Base-by-base conservation (phyloP, 225 moss, liverwort and hornwort genomes). In the Physcomitrellopsis africana region DNA sequence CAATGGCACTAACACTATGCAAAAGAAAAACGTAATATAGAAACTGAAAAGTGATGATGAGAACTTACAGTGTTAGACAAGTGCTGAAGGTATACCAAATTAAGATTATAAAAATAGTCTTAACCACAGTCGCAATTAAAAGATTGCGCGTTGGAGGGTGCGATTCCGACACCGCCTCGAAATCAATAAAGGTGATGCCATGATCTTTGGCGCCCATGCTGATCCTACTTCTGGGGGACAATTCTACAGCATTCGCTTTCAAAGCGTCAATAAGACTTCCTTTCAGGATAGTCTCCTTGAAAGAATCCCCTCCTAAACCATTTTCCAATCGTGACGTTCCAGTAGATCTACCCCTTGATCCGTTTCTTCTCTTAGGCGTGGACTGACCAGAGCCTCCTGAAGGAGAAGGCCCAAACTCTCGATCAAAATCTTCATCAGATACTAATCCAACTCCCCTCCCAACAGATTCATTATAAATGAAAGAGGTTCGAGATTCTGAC, bases 61-160 rank as follows among this genome's bases (percentile, higher is more conserved):
- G 37, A 67, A 90, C 97, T 94, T 90, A 99, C 99, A 95, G 70
- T 18, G 92, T 93, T 61, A 99, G 84, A 57, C 86, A 87, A 46
- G 89, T 86, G 90, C 99, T 99, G 81, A 95, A 83, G 73, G 83
- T 77, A 75, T 92, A 99, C 99, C 99, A 99, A 81, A 95, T 44
- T 43, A 84, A 64, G 45, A 99, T 89, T 60, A 85, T 79, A 82
- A 85, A 72, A n/a, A 90, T 41, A n/a, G 92, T 99, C 86, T 90
- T 93, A 18, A 86, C 15, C 57, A 95, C 80, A 61, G 88, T 83
- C 73, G 51, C 69, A 63, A 74, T 17, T 68, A 89, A 60, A 68
- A 59, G 74, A 81, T 86, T 72, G 19, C 76, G 75, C 41, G 83
- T 63, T 19, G 85, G 18, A 76, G 81, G 52, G 48, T 44, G 86